A percentile compares a stretch with the other conserved stretches of the same genome.
Evolutionary conservation across 2,329 filamentous ascomycete species (phyloP).

Genomic region (Paracamarosporium sp.): DNA sequence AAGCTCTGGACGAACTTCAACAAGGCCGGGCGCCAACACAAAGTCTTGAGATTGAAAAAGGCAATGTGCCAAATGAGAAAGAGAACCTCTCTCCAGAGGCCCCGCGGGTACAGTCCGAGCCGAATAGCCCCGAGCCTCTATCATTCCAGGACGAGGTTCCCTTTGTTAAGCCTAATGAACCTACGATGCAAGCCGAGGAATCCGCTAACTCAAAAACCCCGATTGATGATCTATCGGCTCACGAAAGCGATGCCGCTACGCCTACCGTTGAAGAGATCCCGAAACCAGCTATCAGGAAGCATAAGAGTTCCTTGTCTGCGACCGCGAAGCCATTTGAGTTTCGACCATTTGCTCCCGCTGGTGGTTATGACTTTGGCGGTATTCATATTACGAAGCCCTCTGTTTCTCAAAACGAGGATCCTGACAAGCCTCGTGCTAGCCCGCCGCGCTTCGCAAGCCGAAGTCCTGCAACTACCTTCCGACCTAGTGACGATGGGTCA

Average conservation of each 20-base stretch:
- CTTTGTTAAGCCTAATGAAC: constrained; percentile 12
- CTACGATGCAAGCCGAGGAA: constrained; percentile 22
- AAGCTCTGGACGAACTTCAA: constrained; percentile 38
- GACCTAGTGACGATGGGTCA: constrained; percentile 48
- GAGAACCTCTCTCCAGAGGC: constrained; percentile 44
- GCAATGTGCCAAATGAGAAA: constrained; percentile 41
- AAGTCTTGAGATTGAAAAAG: constrained; percentile 25
- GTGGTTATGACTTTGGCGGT: constrained; percentile 44
- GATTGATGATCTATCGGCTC: constrained; percentile 30
- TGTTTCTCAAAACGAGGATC: constrained; percentile 27
- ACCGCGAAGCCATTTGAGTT: constrained; percentile 72
- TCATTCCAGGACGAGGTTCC: constrained; percentile 18
- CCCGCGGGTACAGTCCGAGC: constrained; percentile 28
- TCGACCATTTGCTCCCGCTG: constrained; percentile 35
- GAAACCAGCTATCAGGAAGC: constrained; percentile 34
- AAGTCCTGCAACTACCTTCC: constrained; percentile 48
- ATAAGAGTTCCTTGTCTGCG: constrained; percentile 69
- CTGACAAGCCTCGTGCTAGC: constrained; percentile 23
- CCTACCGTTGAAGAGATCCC: constrained; percentile 37
- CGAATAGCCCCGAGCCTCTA: constrained; percentile 35
- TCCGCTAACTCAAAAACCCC: constrained; percentile 20
- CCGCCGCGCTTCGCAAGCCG: constrained; percentile 34
- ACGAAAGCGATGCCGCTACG: constrained; percentile 36
- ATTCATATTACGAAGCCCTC: constrained; percentile 49
- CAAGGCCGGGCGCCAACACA: constrained; percentile 29